Base-by-base conservation (phyloP, 2,329 filamentous ascomycete genomes). In the Didymella glomerata region DNA sequence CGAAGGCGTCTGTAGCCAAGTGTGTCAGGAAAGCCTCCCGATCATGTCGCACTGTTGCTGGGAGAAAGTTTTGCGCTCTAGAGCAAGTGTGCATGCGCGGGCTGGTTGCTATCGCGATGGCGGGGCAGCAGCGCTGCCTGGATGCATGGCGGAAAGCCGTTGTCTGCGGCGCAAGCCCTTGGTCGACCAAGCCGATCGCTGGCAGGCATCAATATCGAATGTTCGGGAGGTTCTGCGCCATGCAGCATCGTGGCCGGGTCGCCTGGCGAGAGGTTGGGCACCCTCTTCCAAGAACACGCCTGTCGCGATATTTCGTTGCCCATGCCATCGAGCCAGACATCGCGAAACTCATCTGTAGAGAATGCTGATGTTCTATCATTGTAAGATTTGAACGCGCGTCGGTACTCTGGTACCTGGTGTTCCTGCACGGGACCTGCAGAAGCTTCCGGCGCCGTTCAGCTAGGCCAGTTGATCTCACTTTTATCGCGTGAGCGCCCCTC, bases 201-300 rank as follows among this genome's bases (percentile, higher is more conserved):
- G 60, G 61, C 69, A 70, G 62, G 64, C 59, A 66, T 59, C 6
- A 38, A 61, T 73, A 73, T 73, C 66, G 70, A 71, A 72, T 69
- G 50, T 60, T 66, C 55, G 55, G 71, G 62, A 58, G 66, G 52
- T 51, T 54, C 47, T 55, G 62, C 60, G 54, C 53, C 48, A 59
- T 66, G 47, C 44, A 30, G 36, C 32, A 50, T 11, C 11, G 25
- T 64, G 60, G 54, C 54, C 14, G 40, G 52, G 41, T 22, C 20
- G 30, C 44, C 36, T 47, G 46, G 42, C 36, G 48, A 44, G 51
- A 60, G 51, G 36, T 46, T 57, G 59, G 52, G 38, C 50, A 36
- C 34, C 45, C 51, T 45, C 54, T 49, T 27, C 30, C 51, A 62
- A 50, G 61, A 32, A 42, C 48, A 44, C 48, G 48, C 44, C 54